Base-by-base conservation (phyloP, 2,329 filamentous ascomycete species). In the Hypoxylon sp. region DNA sequence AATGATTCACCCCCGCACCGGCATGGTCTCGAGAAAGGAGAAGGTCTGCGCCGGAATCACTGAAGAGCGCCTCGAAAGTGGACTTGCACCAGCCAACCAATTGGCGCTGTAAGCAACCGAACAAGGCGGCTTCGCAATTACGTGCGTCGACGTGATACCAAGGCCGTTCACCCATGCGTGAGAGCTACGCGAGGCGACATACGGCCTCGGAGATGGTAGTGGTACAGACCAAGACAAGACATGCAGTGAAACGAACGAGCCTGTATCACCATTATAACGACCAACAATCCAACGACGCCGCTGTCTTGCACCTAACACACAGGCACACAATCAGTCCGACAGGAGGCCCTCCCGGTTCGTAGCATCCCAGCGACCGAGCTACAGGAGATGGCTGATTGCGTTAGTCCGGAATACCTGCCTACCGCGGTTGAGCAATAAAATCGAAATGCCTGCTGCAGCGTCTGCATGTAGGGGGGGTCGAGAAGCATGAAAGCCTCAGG, bases 21-120 rank as follows among this genome's bases (percentile, higher is more conserved):
- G 69, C 69, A 72, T 71, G 69, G 46, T 63, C 51, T 53, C 55
- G 57, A 67, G 55, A 51, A 52, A 37, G 15, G 24, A 31, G 44
- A 65, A 47, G 15, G 32, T 57, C 61, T 56, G 52, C 42, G 54
- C 51, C 62, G 61, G 66, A 68, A 72, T 72, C 68, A 72, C 69
- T 58, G 72, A 61, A 63, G 52, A 55, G 46, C 62, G 53, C 46
- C 51, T 61, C 57, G 51, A 70, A 48, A 50, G 68, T 59, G 67
- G 48, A 58, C 64, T 51, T 63, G 62, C 63, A 62, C 54, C 62
- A 32, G 27, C 60, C 54, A 54, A 73, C 75, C 74, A 75, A 76
- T 76, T 76, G 75, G 70, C 67, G 70, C 61, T 70, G 71, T 73
- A 70, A 64, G 70, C 75, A 75, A 69, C 74, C 75, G 75, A 77